Evolutionary conservation across 129 eudicot genomes (phyloP).

Genomic region (Artemisia tridentata): DNA sequence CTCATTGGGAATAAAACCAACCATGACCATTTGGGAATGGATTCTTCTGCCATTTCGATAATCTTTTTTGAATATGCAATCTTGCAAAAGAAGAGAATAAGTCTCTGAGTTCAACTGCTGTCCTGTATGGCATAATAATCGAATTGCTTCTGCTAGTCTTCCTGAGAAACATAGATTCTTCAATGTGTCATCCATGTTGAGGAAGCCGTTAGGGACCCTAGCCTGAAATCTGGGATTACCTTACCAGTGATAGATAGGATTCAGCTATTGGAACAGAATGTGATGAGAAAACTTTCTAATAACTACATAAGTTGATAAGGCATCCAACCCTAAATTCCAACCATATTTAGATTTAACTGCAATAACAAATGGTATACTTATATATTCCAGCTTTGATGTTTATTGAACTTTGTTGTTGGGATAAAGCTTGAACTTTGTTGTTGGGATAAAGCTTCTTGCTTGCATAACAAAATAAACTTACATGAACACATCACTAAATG

Average conservation of each 20-base stretch:
- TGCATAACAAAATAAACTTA: too few species aligned
- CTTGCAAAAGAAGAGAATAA: conserved; percentile 86
- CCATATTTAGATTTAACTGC: background rate
- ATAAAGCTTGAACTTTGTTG: too few species aligned
- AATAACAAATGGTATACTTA: too few species aligned
- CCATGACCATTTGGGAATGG: conserved; percentile 74
- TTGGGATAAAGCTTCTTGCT: too few species aligned
- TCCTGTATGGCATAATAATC: conserved; percentile 57
- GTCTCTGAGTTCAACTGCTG: conserved; percentile 54
- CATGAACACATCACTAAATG: too few species aligned
- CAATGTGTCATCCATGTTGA: conserved; percentile 53
- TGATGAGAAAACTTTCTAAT: conserved; percentile 7
- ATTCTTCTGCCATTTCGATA: conserved; percentile 56
- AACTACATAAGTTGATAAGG: background rate
- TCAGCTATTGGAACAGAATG: conserved; percentile 31
- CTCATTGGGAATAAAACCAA: conserved; percentile 65
- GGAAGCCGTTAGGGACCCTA: conserved; percentile 27
- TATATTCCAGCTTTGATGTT: too few species aligned
- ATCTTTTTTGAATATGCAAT: conserved; percentile 67
- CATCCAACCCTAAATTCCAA: too few species aligned
- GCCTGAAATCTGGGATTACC: conserved; percentile 87
- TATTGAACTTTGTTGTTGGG: too few species aligned
- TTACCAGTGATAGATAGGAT: conserved; percentile 50
- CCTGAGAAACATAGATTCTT: conserved; percentile 74
- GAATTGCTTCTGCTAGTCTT: conserved; percentile 68